Percentiles rank a stretch among this genome's conserved stretches.
Evolutionary conservation across 2,329 filamentous ascomycete genomes (phyloP).

Genomic region (Dryadomyces quercivorus): DNA sequence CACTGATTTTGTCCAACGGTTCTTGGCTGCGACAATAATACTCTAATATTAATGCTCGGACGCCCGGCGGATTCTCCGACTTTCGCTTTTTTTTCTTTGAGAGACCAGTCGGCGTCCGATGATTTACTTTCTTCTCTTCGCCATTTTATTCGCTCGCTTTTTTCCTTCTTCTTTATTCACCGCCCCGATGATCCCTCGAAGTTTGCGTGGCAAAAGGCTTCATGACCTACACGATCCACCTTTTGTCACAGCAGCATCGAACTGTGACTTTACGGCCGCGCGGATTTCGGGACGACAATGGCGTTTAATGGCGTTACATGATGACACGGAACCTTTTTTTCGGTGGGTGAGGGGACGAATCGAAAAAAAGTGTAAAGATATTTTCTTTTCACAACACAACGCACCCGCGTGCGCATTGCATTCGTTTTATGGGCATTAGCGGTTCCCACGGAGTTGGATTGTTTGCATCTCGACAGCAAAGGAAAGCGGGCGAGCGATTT

Average conservation of each 20-base stretch:
- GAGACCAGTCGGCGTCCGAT: background rate
- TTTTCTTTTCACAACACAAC: background rate
- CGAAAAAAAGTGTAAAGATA: background rate
- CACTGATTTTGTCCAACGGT: background rate
- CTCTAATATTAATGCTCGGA: background rate
- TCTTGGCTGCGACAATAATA: background rate
- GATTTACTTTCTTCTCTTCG: background rate
- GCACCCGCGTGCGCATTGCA: constrained; percentile 9
- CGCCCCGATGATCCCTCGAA: background rate
- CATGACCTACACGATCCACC: background rate
- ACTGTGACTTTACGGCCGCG: background rate
- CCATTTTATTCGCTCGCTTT: background rate
- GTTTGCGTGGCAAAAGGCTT: background rate
- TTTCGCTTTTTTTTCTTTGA: background rate
- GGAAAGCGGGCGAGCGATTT: constrained; percentile 2
- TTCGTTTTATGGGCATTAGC: constrained; percentile 9
- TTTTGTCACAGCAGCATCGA: background rate
- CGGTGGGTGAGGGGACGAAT: background rate
- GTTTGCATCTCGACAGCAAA: constrained; percentile 4
- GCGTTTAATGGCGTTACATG: background rate
- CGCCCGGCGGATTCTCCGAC: background rate
- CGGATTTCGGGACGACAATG: background rate
- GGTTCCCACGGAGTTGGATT: constrained; percentile 5
- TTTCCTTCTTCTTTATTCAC: background rate
- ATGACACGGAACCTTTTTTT: background rate